phyloP scores from a whole-genome alignment of 352 stramenopile species.

The Aphanomyces cochlioides region DNA sequence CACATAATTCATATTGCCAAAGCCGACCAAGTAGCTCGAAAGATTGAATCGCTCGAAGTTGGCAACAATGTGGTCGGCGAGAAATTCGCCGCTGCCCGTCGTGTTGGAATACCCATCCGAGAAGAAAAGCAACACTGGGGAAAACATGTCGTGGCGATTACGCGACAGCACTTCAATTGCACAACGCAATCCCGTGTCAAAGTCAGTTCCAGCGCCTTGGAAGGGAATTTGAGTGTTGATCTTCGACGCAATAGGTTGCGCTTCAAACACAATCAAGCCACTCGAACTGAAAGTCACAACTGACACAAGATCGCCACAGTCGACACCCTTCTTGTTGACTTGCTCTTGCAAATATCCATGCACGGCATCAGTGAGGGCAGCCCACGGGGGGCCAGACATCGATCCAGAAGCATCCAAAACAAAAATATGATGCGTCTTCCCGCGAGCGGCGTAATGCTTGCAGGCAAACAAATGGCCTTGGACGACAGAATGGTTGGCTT shows the following conservation, averaged over 20 bases:
- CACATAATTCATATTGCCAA: slow-evolving; percentile 56
- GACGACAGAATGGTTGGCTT: slow-evolving; percentile 39
- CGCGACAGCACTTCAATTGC: slow-evolving; percentile 71
- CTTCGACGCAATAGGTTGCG: slow-evolving; percentile 47
- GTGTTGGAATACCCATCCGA: slow-evolving; percentile 64
- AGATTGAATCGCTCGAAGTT: too few relatives aligned
- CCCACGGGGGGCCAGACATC: slow-evolving; percentile 61
- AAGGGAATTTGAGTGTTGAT: slow-evolving; percentile 36
- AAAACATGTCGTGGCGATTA: slow-evolving; percentile 52
- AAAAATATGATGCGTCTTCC: slow-evolving; percentile 72
- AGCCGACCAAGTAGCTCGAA: slow-evolving; percentile 67
- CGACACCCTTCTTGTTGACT: slow-evolving; percentile 41
- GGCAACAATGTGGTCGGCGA: slow-evolving; percentile 49
- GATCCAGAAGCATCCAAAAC: slow-evolving; percentile 77
- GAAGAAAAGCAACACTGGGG: slow-evolving; percentile 73
- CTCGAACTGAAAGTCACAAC: slow-evolving; percentile 59
- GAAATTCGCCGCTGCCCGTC: slow-evolving; percentile 39
- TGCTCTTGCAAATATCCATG: slow-evolving; percentile 66
- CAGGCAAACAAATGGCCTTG: slow-evolving; percentile 72
- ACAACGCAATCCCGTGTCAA: slow-evolving; percentile 44
- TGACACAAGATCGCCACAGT: slow-evolving; percentile 60
- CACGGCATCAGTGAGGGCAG: slow-evolving; percentile 53
- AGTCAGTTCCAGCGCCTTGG: slow-evolving; percentile 51
- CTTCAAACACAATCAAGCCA: slow-evolving; percentile 50
- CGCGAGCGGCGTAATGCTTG: slow-evolving; percentile 48